Evolutionary conservation across 1,139 yeast genomes (phyloP).

Genomic region (Magnusiomyces ingens): DNA sequence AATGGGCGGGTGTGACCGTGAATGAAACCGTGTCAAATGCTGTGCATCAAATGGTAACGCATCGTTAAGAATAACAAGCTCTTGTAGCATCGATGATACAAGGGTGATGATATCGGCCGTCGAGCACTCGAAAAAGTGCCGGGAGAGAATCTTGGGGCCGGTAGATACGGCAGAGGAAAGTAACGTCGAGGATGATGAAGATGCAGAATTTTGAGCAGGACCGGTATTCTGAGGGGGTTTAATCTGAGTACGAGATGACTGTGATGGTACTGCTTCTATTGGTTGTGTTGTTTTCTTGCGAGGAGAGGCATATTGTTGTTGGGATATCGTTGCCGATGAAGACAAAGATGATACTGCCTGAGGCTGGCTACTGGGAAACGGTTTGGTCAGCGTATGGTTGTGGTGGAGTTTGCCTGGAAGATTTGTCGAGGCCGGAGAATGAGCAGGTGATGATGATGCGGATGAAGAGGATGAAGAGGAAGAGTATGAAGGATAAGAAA

Average conservation of each 20-base stretch:
- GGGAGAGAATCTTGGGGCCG: slow-evolving; percentile 40
- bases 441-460: too few species aligned
- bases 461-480: too few species aligned
- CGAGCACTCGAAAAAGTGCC: slow-evolving; percentile 58
- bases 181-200: neutral
- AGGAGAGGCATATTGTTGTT: slow-evolving; percentile 2
- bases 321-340: neutral
- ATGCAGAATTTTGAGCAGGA: neutral
- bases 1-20: slow-evolving; percentile 84
- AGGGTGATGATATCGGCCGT: slow-evolving; percentile 62
- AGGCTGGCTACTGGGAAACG: too few species aligned
- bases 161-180: neutral
- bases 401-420: neutral
- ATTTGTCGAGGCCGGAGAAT: too few species aligned
- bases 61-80: slow-evolving; percentile 65
- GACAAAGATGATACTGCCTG: neutral
- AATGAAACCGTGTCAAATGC: slow-evolving; percentile 78
- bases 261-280: neutral
- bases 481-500: too few species aligned
- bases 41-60: slow-evolving; percentile 38
- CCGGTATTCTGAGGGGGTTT: neutral
- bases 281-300: slow-evolving; percentile 1
- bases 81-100: slow-evolving; percentile 73
- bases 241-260: neutral
- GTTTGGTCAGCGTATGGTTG: neutral